A percentile compares a stretch with the other conserved stretches of the same genome.
These are phyloP conservation scores for Dysphania ambrosioides DNA, from an alignment of 148 eudicot species.

Conservation along the genomic window DNA sequence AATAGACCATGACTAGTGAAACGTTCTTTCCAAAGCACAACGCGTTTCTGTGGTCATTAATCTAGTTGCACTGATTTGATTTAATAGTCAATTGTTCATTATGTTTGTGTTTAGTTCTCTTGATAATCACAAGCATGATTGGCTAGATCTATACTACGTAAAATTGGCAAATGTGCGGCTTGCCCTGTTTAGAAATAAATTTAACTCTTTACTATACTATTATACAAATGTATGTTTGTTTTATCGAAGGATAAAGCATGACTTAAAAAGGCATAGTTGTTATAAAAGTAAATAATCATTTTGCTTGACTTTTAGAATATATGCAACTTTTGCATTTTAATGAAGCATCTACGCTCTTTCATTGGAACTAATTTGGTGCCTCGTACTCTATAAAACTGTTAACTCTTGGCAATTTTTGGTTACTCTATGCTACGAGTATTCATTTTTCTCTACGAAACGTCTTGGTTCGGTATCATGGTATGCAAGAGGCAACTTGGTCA, in stretches of 20 bases:
- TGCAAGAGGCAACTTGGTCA: constrained; percentile 45
- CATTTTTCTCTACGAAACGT: not conserved
- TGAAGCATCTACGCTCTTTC: constrained; percentile 46
- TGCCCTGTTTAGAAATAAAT: constrained; percentile 7
- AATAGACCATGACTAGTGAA: constrained; percentile 13
- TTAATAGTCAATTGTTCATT: constrained; percentile 6
- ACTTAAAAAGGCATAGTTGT: not conserved
- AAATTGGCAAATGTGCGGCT: not conserved
- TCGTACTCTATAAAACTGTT: constrained; percentile 13
- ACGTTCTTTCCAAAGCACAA: constrained; percentile 11
- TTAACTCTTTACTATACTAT: not conserved
- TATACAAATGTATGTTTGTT: not conserved
- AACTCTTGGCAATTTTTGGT: constrained; percentile 22
- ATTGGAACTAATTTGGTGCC: not conserved
- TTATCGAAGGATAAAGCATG: not conserved
- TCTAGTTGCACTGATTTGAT: not conserved
- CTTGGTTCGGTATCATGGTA: constrained; percentile 41
- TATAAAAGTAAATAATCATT: not conserved
- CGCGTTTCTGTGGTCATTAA: constrained; percentile 26
- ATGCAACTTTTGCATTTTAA: not conserved
- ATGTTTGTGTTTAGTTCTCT: not conserved
- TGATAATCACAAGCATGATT: not conserved
- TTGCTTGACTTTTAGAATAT: constrained; percentile 28
- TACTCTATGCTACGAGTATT: constrained; percentile 18
- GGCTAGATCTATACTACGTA: not conserved